These are phyloP conservation scores for Myxozyma mucilagina DNA, from an alignment of 805 yeast genomes.

Conservation along the genomic window DNA sequence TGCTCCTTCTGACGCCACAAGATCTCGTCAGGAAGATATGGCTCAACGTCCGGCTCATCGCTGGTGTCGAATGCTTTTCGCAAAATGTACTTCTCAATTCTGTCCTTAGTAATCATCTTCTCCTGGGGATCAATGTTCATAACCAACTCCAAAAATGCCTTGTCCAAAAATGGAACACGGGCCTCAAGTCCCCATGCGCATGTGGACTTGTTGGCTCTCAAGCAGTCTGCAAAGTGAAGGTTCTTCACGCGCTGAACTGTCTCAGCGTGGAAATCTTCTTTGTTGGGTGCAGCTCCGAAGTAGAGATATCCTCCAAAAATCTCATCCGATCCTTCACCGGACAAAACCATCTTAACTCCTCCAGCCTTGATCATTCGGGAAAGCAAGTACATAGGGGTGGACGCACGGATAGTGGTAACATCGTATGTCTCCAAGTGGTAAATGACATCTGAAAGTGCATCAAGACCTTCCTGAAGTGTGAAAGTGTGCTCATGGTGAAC, in stretches of 20 bases:
- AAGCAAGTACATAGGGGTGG: constrained; percentile 96
- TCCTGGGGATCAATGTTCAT: constrained; percentile 95
- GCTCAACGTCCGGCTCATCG: constrained; percentile 72
- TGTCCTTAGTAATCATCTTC: constrained; percentile 77
- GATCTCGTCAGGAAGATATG: constrained; percentile 94
- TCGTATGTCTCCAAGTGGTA: constrained; percentile 96
- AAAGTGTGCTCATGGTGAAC: constrained; percentile 97
- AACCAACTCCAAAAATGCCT: constrained; percentile 82
- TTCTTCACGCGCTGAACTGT: constrained; percentile 95
- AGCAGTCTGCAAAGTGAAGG: constrained; percentile 95
- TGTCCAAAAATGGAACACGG: constrained; percentile 98
- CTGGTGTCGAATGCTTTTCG: constrained; percentile 95
- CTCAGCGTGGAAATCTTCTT: constrained; percentile 91
- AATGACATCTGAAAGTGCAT: constrained; percentile 91
- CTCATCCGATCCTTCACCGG: constrained; percentile 99
- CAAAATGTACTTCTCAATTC: constrained; percentile 90
- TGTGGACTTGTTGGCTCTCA: constrained; percentile 98
- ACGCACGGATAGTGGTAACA: constrained; percentile 98
- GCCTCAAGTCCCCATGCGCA: constrained; percentile 99
- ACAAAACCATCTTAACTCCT: constrained; percentile 98
- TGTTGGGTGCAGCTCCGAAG: constrained; percentile 94
- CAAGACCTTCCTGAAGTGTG: constrained; percentile 95
- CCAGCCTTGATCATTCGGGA: constrained; percentile 98
- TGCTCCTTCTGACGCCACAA: constrained; percentile 99
- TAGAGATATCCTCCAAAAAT: constrained; percentile 97